Evolutionary conservation across 768 basidiomycete genomes (phyloP), one percentile per base, ranked within the genome.

Genomic region (Kwoniella bestiolae): DNA sequence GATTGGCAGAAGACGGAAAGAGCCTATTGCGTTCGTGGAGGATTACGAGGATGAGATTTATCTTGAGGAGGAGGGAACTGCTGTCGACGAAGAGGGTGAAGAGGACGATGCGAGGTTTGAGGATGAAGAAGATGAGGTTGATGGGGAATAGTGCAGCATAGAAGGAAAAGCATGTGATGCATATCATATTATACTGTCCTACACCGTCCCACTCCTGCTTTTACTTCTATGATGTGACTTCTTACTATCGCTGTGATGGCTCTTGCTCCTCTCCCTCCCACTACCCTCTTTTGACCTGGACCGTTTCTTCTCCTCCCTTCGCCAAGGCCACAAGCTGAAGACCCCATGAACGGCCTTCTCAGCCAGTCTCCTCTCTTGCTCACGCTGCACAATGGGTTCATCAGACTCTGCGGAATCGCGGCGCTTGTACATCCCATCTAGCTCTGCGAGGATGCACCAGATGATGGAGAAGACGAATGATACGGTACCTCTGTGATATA

Each of bases 401-500:
- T 55, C 41, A n/a, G 28, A 52, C n/a, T 44, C 52, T 28, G 55
- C 62, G n/a, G 34, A 35, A 7, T 56, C 45, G 5, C 18, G 25
- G 9, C 53, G 53, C 8, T 38, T 63, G 11, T 34, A 47, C 23
- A 32, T 28, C 16, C 53, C 62, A 8, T 56, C 53, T 23, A 56
- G 41, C 14, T 63, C 41, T 14, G 56, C 35, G 6, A 18, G 18
- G 5, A 50, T 35, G 41, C 62, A 63, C 62, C 55, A 63, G 18
- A 50, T 7, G 21, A 57, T 34, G 16, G 62, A 56, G 26, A 56
- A 28, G 23, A 57, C 21, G 23, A 63, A 63, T 16, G 38, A 14
- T 46, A 28, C 51, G n/a, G 62, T 56, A 8, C 62, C 62, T 2
- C 62, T 57, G n/a, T n/a, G n/a, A n/a, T n/a, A n/a, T n/a, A n/a